Evolutionary conservation across 257 asterid species (phyloP).

Genomic region (Lantana camara): DNA sequence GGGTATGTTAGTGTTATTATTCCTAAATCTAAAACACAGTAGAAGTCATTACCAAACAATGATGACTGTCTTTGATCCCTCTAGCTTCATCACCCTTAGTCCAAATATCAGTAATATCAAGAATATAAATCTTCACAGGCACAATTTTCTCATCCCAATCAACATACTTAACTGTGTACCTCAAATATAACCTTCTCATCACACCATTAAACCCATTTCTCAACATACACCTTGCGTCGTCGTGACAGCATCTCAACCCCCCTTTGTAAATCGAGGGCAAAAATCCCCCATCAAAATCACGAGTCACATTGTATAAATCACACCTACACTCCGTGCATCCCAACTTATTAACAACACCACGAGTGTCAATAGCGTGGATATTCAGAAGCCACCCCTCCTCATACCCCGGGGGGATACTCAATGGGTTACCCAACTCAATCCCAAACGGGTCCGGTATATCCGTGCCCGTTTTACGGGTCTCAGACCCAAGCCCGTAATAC

Average conservation of each 20-base stretch:
- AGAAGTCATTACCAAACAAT: conserved; percentile 32
- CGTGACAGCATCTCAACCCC: conserved; percentile 63
- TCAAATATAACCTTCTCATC: conserved; percentile 49
- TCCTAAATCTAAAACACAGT: too few species aligned
- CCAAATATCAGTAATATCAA: conserved; percentile 56
- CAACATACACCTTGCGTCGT: conserved; percentile 49
- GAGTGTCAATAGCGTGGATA: too few species aligned
- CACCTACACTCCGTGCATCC: conserved; percentile 75
- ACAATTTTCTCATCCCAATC: conserved; percentile 55
- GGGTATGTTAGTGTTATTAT: too few species aligned
- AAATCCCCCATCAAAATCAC: conserved; percentile 33
- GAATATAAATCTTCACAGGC: conserved; percentile 54
- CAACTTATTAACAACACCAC: conserved; percentile 46
- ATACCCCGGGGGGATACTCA: conserved; percentile 47
- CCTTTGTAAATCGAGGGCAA: conserved; percentile 46
- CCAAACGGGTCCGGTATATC: conserved; percentile 65
- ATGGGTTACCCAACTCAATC: conserved; percentile 58
- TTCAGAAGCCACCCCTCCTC: conserved; percentile 68
- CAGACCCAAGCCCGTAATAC: conserved; percentile 72
- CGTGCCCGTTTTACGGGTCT: conserved; percentile 55
- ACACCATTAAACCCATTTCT: conserved; percentile 44
- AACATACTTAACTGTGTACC: conserved; percentile 56
- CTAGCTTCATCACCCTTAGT: conserved; percentile 30
- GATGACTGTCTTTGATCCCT: conserved; percentile 28
- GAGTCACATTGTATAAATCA: conserved; percentile 49